Evolutionary conservation across 805 yeast genomes (phyloP), one percentile per base, ranked within the genome.

Genomic region (Cyberlindnera samutprakarnensis): DNA sequence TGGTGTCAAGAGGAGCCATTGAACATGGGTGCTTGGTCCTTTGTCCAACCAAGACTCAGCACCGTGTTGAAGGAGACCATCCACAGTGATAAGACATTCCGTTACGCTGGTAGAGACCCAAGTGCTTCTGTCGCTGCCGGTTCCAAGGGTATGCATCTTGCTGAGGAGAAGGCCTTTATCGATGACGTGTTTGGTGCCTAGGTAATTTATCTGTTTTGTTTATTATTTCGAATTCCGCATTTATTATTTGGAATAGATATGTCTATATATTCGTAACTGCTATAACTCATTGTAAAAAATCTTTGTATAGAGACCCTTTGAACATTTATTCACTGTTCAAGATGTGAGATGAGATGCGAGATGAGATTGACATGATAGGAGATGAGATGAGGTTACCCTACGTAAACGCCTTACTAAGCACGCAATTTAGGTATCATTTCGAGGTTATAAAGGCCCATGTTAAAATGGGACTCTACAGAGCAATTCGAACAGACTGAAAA

Each of bases 1-100:
- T 92, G 88, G 90, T 82, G 94, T 64, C 98, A 92, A 70, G 99
- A 92, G 67, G 99, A 92, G 72, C 97, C 97, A 51, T 71, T 92
- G 65, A 92, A 92, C 70, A 90, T 90, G 78, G 98, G 98, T 62
- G 67, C 84, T 28, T 87, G 81, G 82, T 54, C 80, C 16, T 86
- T 55, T 54, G 90, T 70, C 35, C 66, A 72, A 39, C 98, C 96
- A 59, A 83, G 99, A 67, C 61, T 92, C 34, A 64, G 67, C 39
- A 83, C 94, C 28, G 70, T 79, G 25, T 61, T 90, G 61, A 70
- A 69, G 46, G 87, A 86, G 65, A 80, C 95, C 39, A 66, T 66
- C 39, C 79, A 81, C 65, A 64, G 71, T 51, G 77, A 66, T 47
- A 51, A 62, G 46, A 53, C 54, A 14, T 56, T 82, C 39, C 78